These are phyloP conservation scores for Penicillium paneum DNA, from an alignment of 2,329 filamentous ascomycete genomes.

Conservation along the genomic window DNA sequence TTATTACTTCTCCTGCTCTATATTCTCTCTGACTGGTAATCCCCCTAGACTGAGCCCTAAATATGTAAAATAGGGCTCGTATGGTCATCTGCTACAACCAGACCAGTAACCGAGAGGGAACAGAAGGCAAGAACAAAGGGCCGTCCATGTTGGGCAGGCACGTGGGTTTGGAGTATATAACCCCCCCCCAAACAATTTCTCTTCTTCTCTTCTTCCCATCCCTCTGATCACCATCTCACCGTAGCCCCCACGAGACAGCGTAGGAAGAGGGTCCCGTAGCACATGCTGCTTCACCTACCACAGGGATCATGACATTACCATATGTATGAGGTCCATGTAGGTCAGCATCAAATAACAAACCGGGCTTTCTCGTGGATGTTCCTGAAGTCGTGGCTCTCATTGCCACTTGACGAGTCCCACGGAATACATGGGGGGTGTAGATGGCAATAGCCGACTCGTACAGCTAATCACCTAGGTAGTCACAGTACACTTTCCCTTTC, in stretches of 20 bases:
- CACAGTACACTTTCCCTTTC: background rate
- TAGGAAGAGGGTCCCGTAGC: background rate
- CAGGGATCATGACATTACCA: background rate
- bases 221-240: background rate
- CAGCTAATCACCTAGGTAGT: background rate
- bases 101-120: background rate
- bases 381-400: too few species aligned
- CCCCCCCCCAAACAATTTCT: background rate
- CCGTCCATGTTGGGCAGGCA: background rate
- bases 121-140: background rate
- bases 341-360: background rate
- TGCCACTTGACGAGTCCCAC: too few species aligned
- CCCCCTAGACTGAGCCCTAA: too few species aligned
- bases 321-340: background rate
- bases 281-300: background rate
- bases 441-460: too few species aligned
- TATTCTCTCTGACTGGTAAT: background rate
- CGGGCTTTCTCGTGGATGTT: background rate
- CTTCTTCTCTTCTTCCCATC: background rate
- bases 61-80: background rate
- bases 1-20: conserved; percentile 3
- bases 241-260: background rate
- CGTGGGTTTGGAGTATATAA: background rate
- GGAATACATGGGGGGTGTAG: too few species aligned
- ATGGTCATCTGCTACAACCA: background rate